Conservation (phyloP, 2,329 filamentous ascomycete species). For the Lachnellula occidentalis region DNA sequence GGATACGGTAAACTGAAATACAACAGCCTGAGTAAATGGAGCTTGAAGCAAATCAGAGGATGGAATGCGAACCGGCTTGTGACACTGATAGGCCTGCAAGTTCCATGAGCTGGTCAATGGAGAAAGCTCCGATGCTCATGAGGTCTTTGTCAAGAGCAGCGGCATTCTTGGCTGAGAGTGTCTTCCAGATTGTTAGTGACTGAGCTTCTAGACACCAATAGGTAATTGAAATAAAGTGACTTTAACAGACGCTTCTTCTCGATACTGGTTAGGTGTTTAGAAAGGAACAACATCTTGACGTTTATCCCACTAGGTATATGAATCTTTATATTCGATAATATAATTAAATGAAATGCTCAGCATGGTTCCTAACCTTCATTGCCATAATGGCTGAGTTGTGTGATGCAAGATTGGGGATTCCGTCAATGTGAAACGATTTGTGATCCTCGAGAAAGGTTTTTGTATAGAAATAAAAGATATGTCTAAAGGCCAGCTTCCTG, state of each 20-base stretch:
- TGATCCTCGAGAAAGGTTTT: too few species aligned
- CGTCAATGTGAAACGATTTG: too few species aligned
- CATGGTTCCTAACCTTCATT: slow-evolving; percentile 13
- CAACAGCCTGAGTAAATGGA: background rate
- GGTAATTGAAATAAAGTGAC: background rate
- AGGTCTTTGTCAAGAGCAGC: slow-evolving; percentile 87
- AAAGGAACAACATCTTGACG: too few species aligned
- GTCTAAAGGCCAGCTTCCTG: too few species aligned
- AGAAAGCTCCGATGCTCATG: slow-evolving; percentile 84
- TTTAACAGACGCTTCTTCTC: background rate
- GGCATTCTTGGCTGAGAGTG: slow-evolving; percentile 80
- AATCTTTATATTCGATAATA: too few species aligned
- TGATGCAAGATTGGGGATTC: background rate
- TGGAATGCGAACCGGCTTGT: slow-evolving; percentile 63
- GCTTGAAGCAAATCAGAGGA: background rate
- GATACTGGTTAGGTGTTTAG: too few species aligned
- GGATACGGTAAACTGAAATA: slow-evolving; percentile 69
- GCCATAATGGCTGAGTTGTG: slow-evolving; percentile 1
- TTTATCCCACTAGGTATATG: too few species aligned
- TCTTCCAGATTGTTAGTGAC: slow-evolving; percentile 45
- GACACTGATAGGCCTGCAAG: slow-evolving; percentile 88
- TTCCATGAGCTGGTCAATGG: slow-evolving; percentile 96
- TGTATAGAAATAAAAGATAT: too few species aligned
- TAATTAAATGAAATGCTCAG: background rate
- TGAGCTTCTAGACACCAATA: too few species aligned